A percentile compares a stretch with the other conserved stretches of the same genome.
Conservation (phyloP, 768 basidiomycete species). For the Termitomyces sp. region DNA sequence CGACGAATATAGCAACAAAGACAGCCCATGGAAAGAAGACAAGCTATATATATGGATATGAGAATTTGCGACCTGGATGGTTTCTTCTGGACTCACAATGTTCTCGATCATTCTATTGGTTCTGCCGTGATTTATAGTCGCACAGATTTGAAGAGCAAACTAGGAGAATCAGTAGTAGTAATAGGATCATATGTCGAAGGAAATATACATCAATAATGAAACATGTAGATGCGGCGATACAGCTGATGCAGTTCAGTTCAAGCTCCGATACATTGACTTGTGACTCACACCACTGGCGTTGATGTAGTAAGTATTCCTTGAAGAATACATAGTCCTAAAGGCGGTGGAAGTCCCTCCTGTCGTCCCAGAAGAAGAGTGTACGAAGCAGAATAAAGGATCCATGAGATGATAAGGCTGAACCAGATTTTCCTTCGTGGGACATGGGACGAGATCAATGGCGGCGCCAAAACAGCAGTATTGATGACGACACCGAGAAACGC, state of each 20-base stretch:
- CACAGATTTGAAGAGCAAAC: constrained; percentile 2
- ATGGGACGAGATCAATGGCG: background rate
- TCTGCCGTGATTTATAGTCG: background rate
- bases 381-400: constrained; percentile 3
- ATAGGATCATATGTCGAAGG: background rate
- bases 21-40: constrained; percentile 1
- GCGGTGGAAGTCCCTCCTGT: background rate
- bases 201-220: constrained; percentile 3
- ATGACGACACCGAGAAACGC: background rate
- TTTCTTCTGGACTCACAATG: background rate
- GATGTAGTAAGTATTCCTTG: constrained; percentile 3
- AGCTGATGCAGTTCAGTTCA: background rate
- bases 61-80: background rate
- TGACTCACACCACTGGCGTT: constrained; percentile 1
- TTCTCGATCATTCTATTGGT: background rate
- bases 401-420: constrained; percentile 3
- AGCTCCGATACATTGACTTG: background rate
- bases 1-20: background rate
- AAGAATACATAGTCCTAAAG: constrained; percentile 8
- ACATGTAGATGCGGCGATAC: constrained; percentile 6
- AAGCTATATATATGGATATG: background rate
- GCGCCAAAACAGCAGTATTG: background rate
- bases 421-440: background rate
- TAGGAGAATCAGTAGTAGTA: background rate
- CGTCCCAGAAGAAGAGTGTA: constrained; percentile 4